phyloP scores from a whole-genome alignment of 176 grass and related monocot genomes.

The Neostapfia colusana region DNA sequence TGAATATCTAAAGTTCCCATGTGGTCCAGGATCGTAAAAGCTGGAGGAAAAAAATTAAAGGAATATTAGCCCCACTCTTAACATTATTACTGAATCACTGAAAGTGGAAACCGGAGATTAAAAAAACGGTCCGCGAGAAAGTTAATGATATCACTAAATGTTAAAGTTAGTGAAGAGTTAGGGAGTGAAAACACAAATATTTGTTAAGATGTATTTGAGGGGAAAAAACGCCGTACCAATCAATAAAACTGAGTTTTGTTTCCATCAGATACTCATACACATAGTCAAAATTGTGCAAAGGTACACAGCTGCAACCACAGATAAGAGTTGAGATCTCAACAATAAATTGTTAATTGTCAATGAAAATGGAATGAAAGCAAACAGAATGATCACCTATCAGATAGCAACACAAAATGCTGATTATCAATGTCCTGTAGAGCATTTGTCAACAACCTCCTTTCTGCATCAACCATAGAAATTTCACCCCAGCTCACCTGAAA shows the following conservation, averaged over 20 bases:
- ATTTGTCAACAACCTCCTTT: constrained; percentile 86
- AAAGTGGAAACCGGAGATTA: not conserved
- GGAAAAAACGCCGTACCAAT: constrained; percentile 56
- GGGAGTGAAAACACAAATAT: not conserved
- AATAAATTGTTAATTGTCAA: constrained; percentile 1
- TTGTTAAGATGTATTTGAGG: not conserved
- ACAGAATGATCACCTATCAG: constrained; percentile 67
- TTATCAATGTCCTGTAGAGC: constrained; percentile 81
- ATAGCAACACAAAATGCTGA: constrained; percentile 95
- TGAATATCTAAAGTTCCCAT: constrained; percentile 94
- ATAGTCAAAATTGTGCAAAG: constrained; percentile 92
- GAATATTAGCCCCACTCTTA: not conserved
- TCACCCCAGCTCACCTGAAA: constrained; percentile 84
- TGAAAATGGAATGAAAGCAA: constrained; percentile 24
- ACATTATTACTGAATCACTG: constrained; percentile 1
- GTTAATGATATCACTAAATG: not conserved
- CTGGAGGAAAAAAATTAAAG: constrained; percentile 39
- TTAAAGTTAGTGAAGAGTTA: constrained; percentile 2
- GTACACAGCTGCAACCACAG: constrained; percentile 78
- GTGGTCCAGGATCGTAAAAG: constrained; percentile 95
- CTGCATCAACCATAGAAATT: constrained; percentile 98
- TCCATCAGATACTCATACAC: constrained; percentile 88
- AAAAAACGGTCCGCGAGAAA: not conserved
- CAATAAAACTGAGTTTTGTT: constrained; percentile 83
- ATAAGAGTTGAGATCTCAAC: constrained; percentile 34